These are phyloP conservation scores for Fraxinus sp. DNA, from an alignment of 305 asterid genomes.

Conservation along the genomic window DNA sequence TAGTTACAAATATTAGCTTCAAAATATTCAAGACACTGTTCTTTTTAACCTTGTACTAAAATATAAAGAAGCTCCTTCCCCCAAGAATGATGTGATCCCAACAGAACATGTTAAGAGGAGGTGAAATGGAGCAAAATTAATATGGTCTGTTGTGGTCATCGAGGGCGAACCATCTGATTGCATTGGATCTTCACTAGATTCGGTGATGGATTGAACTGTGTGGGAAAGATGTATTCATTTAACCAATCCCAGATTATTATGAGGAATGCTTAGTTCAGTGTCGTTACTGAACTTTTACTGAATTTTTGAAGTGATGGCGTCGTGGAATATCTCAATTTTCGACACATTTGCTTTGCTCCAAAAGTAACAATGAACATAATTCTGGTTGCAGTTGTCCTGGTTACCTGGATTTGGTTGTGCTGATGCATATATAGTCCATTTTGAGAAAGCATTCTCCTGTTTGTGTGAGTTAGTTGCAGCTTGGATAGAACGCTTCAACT, in stretches of 20 bases:
- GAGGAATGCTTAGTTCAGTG: not conserved
- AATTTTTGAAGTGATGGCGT: not conserved
- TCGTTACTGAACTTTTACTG: not conserved
- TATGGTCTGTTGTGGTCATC: not conserved
- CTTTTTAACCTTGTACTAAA: not conserved
- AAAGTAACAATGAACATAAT: not conserved
- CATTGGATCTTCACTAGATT: not conserved
- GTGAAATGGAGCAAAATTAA: not conserved
- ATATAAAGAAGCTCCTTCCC: not conserved
- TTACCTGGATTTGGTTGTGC: slow-evolving; percentile 9
- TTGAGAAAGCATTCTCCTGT: slow-evolving; percentile 2
- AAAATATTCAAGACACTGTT: not conserved
- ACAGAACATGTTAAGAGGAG: not conserved
- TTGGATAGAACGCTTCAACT: not conserved
- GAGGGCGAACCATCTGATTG: not conserved
- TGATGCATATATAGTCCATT: slow-evolving; percentile 1
- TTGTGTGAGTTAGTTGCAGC: slow-evolving; percentile 14
- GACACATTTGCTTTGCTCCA: not conserved
- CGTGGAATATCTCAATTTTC: not conserved
- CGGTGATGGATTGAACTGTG: not conserved
- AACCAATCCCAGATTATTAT: not conserved
- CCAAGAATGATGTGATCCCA: not conserved
- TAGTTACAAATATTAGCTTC: not conserved
- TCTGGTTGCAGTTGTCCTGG: slow-evolving; percentile 13
- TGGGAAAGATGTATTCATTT: slow-evolving; percentile 1